These are phyloP conservation scores for Alternaria alternata DNA, from an alignment of 2,329 filamentous ascomycete species.

Conservation along the genomic window DNA sequence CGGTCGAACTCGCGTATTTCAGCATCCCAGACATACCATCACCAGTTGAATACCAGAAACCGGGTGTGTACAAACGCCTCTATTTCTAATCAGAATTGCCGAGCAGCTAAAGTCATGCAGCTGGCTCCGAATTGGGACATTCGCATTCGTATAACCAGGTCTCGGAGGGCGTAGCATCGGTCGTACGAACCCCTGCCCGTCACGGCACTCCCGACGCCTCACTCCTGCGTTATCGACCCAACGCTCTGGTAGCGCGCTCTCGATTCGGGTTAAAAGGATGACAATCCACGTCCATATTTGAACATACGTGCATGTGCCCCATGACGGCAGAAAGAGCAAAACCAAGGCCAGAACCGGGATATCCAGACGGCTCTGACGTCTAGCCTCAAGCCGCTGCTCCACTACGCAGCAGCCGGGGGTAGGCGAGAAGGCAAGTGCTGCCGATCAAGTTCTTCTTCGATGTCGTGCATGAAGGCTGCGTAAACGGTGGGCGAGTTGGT, in stretches of 20 bases:
- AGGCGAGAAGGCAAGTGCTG: constrained; percentile 12
- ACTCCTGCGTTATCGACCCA: constrained; percentile 21
- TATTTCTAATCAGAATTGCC: neutral
- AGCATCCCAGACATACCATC: neutral
- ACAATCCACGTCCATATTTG: constrained; percentile 8
- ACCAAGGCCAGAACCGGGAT: neutral
- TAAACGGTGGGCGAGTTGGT: constrained; percentile 2
- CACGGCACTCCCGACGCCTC: constrained; percentile 9
- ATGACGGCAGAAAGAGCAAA: constrained; percentile 3
- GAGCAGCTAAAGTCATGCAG: neutral
- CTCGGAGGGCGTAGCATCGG: neutral
- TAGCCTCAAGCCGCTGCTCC: neutral
- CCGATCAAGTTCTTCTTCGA: constrained; percentile 1
- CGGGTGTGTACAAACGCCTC: neutral
- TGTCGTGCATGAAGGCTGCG: constrained; percentile 6
- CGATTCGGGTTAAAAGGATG: neutral
- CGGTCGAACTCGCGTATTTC: neutral
- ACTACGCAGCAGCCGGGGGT: constrained; percentile 7
- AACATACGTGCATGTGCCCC: constrained; percentile 12
- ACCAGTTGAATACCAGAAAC: neutral
- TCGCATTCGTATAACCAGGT: neutral
- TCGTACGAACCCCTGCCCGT: constrained; percentile 10
- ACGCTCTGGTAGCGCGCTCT: constrained; percentile 13
- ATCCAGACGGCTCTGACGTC: neutral
- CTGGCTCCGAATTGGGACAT: neutral